Evolutionary conservation across 2,329 filamentous ascomycete species (phyloP).

Genomic region (Domatiomyces globalis): DNA sequence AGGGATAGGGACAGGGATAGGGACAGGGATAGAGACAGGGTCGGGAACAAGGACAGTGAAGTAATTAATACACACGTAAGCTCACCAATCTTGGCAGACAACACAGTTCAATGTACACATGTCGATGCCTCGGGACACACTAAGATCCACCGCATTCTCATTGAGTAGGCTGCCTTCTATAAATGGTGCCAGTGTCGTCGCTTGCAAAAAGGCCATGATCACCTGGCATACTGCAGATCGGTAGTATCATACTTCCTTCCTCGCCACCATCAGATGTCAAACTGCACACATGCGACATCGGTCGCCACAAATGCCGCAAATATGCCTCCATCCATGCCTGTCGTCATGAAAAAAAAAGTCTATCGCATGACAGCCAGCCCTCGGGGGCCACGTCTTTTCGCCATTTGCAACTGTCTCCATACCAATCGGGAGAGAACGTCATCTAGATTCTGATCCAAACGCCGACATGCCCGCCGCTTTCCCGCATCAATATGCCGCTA

Average conservation of each 20-base stretch:
- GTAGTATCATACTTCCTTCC: slow-evolving; percentile 1
- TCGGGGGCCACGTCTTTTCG: slow-evolving; percentile 4
- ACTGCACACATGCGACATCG: slow-evolving; percentile 4
- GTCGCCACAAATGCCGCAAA: slow-evolving; percentile 5
- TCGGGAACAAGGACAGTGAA: too few relatives aligned
- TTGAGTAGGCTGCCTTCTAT: not conserved
- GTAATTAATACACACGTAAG: too few relatives aligned
- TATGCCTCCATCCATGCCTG: slow-evolving; percentile 11
- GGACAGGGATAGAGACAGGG: too few relatives aligned
- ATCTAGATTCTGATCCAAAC: slow-evolving; percentile 6
- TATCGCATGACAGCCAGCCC: slow-evolving; percentile 8
- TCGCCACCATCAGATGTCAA: not conserved
- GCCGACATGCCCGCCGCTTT: slow-evolving; percentile 4
- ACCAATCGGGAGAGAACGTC: not conserved
- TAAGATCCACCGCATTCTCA: not conserved
- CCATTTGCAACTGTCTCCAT: slow-evolving; percentile 4
- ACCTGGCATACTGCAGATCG: not conserved
- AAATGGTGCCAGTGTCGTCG: not conserved
- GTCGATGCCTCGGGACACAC: not conserved
- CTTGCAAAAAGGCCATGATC: not conserved
- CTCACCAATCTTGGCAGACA: not conserved
- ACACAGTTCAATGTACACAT: too few relatives aligned
- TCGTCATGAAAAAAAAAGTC: slow-evolving; percentile 12
- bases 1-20: too few relatives aligned
- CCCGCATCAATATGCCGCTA: slow-evolving; percentile 14